These are phyloP conservation scores for Phytophthora colocasiae DNA, from an alignment of 352 stramenopile genomes.

Conservation along the genomic window DNA sequence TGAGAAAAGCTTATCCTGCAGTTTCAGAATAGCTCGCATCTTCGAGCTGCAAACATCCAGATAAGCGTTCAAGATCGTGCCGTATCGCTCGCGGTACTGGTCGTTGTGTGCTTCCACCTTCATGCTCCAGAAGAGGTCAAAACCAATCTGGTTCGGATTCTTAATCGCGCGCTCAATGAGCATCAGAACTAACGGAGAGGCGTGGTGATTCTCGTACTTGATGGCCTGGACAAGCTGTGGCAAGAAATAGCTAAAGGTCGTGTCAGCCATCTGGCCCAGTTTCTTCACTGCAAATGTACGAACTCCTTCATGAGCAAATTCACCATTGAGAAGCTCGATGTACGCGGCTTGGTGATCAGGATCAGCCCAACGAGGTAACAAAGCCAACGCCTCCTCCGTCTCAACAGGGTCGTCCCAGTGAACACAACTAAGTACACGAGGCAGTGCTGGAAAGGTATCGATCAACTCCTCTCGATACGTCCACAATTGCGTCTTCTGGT, in stretches of 20 bases:
- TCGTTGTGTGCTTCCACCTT: slow-evolving; percentile 88
- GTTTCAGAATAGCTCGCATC: slow-evolving; percentile 91
- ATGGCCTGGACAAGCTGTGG: slow-evolving; percentile 88
- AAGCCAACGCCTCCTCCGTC: slow-evolving; percentile 62
- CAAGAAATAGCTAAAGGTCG: slow-evolving; percentile 86
- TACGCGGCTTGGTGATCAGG: slow-evolving; percentile 78
- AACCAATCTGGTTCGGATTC: slow-evolving; percentile 88
- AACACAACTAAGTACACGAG: slow-evolving; percentile 75
- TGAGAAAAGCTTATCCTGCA: slow-evolving; percentile 89
- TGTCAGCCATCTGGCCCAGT: slow-evolving; percentile 78
- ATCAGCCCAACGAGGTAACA: slow-evolving; percentile 68
- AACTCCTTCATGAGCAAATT: slow-evolving; percentile 77
- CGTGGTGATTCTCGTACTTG: slow-evolving; percentile 89
- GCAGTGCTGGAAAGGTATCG: slow-evolving; percentile 67
- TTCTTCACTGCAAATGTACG: slow-evolving; percentile 77
- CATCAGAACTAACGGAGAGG: slow-evolving; percentile 70
- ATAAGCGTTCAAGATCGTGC: slow-evolving; percentile 83
- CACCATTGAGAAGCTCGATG: slow-evolving; percentile 77
- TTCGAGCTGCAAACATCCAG: slow-evolving; percentile 89
- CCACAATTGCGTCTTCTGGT: slow-evolving; percentile 84
- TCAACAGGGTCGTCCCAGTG: slow-evolving; percentile 78
- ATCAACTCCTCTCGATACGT: slow-evolving; percentile 78
- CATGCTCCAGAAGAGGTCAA: slow-evolving; percentile 91
- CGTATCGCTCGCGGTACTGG: slow-evolving; percentile 81
- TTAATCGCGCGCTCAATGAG: slow-evolving; percentile 85